Evolutionary conservation across 2,329 filamentous ascomycete species (phyloP).

Genomic region (Fusarium pseudonygamai): DNA sequence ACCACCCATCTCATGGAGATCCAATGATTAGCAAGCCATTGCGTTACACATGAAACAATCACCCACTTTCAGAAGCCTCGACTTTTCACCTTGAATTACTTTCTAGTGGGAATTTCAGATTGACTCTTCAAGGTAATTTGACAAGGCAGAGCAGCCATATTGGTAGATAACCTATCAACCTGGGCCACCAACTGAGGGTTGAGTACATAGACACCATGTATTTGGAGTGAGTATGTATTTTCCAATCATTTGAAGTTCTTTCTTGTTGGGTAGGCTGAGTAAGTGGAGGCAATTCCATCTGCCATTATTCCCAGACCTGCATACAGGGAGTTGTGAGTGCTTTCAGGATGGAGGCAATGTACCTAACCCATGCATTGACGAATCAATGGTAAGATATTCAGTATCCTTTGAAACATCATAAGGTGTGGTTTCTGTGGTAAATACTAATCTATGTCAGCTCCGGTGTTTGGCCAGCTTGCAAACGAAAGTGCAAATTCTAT

Average conservation of each 20-base stretch:
- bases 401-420: background rate
- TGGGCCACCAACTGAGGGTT: background rate
- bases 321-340: background rate
- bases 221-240: background rate
- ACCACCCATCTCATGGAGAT: background rate
- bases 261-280: too few relatives aligned
- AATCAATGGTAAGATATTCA: background rate
- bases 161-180: background rate
- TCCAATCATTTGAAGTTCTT: too few relatives aligned
- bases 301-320: background rate
- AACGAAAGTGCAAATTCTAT: background rate
- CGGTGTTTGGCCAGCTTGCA: background rate
- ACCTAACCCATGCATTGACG: background rate
- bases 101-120: background rate
- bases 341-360: background rate
- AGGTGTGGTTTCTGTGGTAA: background rate
- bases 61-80: background rate
- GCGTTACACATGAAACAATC: background rate
- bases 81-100: rapidly evolving
- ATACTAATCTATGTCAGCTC: background rate
- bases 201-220: background rate
- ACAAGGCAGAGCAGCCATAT: background rate
- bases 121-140: background rate
- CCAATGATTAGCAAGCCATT: background rate
- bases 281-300: background rate